Evolutionary conservation across 768 basidiomycete genomes (phyloP).

Genomic region (Amanita polypyramis): DNA sequence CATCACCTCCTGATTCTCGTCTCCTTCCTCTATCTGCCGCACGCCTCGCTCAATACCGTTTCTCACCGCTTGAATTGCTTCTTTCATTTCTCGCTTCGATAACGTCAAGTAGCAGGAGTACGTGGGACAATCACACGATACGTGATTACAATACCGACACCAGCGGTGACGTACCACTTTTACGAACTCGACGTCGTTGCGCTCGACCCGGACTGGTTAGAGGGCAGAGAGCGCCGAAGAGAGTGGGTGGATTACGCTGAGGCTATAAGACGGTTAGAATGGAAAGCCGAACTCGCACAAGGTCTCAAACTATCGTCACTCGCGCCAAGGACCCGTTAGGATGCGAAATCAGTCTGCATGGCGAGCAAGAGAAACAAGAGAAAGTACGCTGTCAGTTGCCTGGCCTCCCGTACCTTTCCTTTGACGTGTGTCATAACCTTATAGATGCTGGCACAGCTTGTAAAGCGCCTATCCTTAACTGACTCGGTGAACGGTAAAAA

Average conservation of each 20-base stretch:
- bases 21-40: conserved; percentile 23
- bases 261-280: conserved; percentile 60
- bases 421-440: not conserved
- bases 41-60: not conserved
- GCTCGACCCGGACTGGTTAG: conserved; percentile 76
- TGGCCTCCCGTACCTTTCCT: not conserved
- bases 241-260: conserved; percentile 89
- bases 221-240: conserved; percentile 65
- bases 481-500: no score
- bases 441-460: no score
- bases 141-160: conserved; percentile 72
- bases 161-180: conserved; percentile 79
- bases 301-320: conserved; percentile 64
- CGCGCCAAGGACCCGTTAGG: conserved; percentile 28
- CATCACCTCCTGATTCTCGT: conserved; percentile 59
- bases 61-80: conserved; percentile 2
- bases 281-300: conserved; percentile 81
- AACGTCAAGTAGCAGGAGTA: conserved; percentile 59
- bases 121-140: conserved; percentile 80
- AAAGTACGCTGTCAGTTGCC: not conserved
- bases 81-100: conserved; percentile 14
- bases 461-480: not conserved
- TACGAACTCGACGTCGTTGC: conserved; percentile 77
- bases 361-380: not conserved
- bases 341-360: not conserved